Base-by-base conservation (phyloP, 2,329 filamentous ascomycete genomes). In the Didymosphaeria variabile region DNA sequence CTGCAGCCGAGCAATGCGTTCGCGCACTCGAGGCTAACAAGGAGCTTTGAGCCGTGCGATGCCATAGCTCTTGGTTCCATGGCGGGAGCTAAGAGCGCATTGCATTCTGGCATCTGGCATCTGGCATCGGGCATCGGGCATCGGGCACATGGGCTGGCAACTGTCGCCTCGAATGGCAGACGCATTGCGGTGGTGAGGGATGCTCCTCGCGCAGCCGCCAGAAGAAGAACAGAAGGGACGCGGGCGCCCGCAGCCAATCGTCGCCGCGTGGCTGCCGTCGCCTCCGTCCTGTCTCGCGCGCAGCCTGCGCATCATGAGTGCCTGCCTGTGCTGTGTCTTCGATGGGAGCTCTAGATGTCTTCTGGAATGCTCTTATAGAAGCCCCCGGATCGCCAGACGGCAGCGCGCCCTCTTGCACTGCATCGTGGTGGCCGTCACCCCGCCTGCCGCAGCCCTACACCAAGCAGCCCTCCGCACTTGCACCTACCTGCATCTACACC, bases 341-440 rank as follows among this genome's bases (percentile, higher is more conserved):
- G n/a, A 60, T 54, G 44, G 21, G 34, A 26, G 52, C 58, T 61
- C 59, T 61, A 50, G 54, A 55, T 23, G 55, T 53, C 63, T 74
- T 74, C 72, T 74, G 67, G 72, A 74, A 73, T 55, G 50, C 59
- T 57, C 69, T 61, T 63, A 56, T 61, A 63, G 62, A 64, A 71
- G 65, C 63, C 13, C 46, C 29, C 8, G 31, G 36, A 46, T 36
- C 46, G 23, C 15, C 46, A 6, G 26, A 8, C 32, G 9, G 29
- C 47, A 9, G 31, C 31, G 19, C 38, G 36, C 36, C 36, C 36
- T 15, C 17, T 38, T 2, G 36, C 36, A 15, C 4, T 23, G 34
- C 50, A 53, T 40, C 31, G 21, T 38, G 8, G 38, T 29, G 26
- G 26, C 26, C 26, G 26, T 29, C 50, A 38, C 36, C 21, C 50